phyloP scores from a whole-genome alignment of 169 alveolate species.

The Plasmodium fragile region DNA sequence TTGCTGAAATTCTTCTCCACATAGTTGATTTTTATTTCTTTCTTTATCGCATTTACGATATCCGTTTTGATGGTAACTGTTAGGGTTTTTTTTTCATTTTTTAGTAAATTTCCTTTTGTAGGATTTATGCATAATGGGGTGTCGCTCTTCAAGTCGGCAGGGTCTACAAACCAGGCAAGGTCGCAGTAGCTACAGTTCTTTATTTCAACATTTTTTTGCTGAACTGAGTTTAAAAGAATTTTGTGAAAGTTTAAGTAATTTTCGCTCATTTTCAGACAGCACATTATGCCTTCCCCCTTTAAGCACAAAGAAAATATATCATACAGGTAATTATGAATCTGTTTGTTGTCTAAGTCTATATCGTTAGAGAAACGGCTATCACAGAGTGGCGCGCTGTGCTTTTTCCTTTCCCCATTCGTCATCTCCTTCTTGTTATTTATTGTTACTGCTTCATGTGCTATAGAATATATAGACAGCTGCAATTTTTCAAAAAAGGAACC shows the following conservation, averaged over 20 bases:
- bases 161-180: slow-evolving; percentile 50
- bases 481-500: slow-evolving; percentile 22
- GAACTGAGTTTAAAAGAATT: slow-evolving; percentile 44
- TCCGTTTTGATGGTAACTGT: slow-evolving; percentile 43
- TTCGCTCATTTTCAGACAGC: slow-evolving; percentile 33
- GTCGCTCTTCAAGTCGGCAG: slow-evolving; percentile 14
- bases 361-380: slow-evolving; percentile 16
- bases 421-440: background rate
- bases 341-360: slow-evolving; percentile 20
- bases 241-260: slow-evolving; percentile 51
- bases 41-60: slow-evolving; percentile 6
- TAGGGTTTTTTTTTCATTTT: slow-evolving; percentile 37
- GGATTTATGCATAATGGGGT: slow-evolving; percentile 26
- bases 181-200: slow-evolving; percentile 54
- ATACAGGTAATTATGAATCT: slow-evolving; percentile 11
- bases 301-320: slow-evolving; percentile 37
- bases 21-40: slow-evolving; percentile 49
- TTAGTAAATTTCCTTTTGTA: slow-evolving; percentile 20
- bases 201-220: slow-evolving; percentile 30
- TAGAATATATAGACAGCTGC: slow-evolving; percentile 22
- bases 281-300: slow-evolving; percentile 63
- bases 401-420: background rate
- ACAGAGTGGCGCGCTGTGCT: background rate
- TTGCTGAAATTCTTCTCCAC: slow-evolving; percentile 12
- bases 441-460: background rate